These are phyloP conservation scores for Allodekkera sacchari DNA, from an alignment of 805 yeast species.

Conservation along the genomic window DNA sequence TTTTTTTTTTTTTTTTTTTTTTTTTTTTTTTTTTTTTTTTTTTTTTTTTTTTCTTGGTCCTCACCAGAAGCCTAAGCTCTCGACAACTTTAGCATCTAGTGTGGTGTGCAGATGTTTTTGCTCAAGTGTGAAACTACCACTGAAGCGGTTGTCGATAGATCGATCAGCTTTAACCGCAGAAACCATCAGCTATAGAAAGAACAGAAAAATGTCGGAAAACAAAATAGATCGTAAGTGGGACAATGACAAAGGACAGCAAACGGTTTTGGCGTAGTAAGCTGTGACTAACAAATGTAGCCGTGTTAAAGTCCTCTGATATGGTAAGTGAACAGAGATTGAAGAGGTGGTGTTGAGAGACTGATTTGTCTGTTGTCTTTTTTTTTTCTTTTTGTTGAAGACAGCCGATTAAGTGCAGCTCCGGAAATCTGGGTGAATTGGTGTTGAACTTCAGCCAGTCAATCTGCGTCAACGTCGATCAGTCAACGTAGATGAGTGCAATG, in stretches of 20 bases:
- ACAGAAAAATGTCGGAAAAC: too few species aligned
- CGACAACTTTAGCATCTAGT: too few species aligned
- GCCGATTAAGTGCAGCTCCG: not conserved
- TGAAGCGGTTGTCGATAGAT: too few species aligned
- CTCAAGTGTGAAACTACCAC: too few species aligned
- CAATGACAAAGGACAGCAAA: too few species aligned
- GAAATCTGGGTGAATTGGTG: not conserved
- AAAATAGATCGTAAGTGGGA: conserved; percentile 2
- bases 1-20: not conserved
- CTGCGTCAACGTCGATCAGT: not conserved
- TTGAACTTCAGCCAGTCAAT: not conserved
- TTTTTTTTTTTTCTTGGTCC: not conserved
- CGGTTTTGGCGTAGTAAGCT: not conserved
- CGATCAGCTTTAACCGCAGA: too few species aligned
- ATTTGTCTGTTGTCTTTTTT: not conserved
- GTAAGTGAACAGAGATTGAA: conserved; percentile 2
- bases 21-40: not conserved
- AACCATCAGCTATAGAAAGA: too few species aligned
- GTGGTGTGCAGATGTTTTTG: too few species aligned
- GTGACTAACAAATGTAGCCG: conserved; percentile 1
- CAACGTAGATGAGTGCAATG: too few species aligned
- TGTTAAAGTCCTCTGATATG: conserved; percentile 3
- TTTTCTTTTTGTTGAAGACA: not conserved
- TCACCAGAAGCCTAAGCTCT: too few species aligned
- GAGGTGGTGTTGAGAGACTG: not conserved